Base-by-base conservation (phyloP, 805 yeast genomes). In the Phaffomyces opuntiae region DNA sequence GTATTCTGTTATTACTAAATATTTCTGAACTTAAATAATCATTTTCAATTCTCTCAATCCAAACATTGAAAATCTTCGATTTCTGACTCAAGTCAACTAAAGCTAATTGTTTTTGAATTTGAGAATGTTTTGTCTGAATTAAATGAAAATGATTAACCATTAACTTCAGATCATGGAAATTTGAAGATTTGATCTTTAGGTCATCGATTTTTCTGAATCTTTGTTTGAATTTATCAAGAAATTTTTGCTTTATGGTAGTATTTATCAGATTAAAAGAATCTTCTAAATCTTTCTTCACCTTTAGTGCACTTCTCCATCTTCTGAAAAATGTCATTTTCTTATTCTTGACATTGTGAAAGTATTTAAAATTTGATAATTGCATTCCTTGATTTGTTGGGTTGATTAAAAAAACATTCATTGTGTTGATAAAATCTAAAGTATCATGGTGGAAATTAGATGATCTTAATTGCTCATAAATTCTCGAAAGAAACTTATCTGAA, bases 341-440 rank as follows among this genome's bases (percentile, higher is more conserved):
- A 5, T 47, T 36, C 26, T 34, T 42, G 6, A 33, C 36, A 3
- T 54, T 55, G 19, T 43, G 45, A 36, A 51, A 54, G 33, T 53
- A 47, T 12, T 44, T 37, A 14, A 50, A 48, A 37, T 55, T 49
- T 9, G 61, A 45, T n/a, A 59, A 42, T 25, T 48, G 53, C 59
- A 59, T 58, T 3, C 58, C 60, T 13, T 54, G 53, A 36, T 56
- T 57, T 11, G 49, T 36, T 8, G 62, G 63, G 1, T 48, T 25
- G 3, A 47, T 34, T 1, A 59, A 16, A 34, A 59, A 59, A 3
- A 52, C 39, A 19, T 54, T 53, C 32, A 57, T 52, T 14, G 58
- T 50, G 17, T 44, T 40, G 1, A 42, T 31, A 19, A 57, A 44
- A 24, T 53, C 54, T 11, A 9, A 12, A 3, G 48, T 12, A 24